Base-by-base conservation (phyloP, 805 yeast genomes). In the Candida easanensis region DNA sequence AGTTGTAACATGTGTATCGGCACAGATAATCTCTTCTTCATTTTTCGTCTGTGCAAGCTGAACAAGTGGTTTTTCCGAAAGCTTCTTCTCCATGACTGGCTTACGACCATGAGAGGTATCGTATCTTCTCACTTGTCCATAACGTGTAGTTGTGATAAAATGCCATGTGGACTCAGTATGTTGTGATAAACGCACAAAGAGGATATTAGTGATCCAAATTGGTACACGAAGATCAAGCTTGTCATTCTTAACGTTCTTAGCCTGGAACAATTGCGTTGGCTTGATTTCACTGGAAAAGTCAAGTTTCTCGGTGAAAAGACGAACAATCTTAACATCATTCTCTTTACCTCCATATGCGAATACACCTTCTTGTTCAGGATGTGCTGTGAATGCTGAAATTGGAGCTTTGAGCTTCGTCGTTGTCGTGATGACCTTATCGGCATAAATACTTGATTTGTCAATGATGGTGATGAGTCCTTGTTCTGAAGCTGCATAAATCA, bases 291-390 rank as follows among this genome's bases (percentile, higher is more conserved):
- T 48, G 13, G 56, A 31, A 16, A 63, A 61, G n/a, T 61, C 41
- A 1, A 45, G 39, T 4, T 45, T 27, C 8, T 16, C 32, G 3
- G 33, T 20, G 22, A 48, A 42, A 13, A 44, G 38, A 21, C 49
- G 45, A 9, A 76, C 60, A 17, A 82, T 64, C 39, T 76, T 76
- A 5, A 86, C 65, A 59, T 87, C 90, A 46, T 80, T 80, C 53
- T 89, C 95, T 57, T 87, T 79, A 22, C 98, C 99, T 27, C 97
- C 97, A 55, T 70, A 77, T 1, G 93, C 96, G 62, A 85, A 79
- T 2, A 80, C 61, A 18, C 77, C 76, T 7, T 61, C 60, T 17
- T 68, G 71, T 14, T 61, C 55, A 4, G 80, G 82, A 53, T 79
- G 79, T 25, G 65, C 60, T 11, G 63, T 60, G 56, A 75, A 76